phyloP scores from a whole-genome alignment of 164 flowering plant genomes.

The Chimonanthus salicifolius region DNA sequence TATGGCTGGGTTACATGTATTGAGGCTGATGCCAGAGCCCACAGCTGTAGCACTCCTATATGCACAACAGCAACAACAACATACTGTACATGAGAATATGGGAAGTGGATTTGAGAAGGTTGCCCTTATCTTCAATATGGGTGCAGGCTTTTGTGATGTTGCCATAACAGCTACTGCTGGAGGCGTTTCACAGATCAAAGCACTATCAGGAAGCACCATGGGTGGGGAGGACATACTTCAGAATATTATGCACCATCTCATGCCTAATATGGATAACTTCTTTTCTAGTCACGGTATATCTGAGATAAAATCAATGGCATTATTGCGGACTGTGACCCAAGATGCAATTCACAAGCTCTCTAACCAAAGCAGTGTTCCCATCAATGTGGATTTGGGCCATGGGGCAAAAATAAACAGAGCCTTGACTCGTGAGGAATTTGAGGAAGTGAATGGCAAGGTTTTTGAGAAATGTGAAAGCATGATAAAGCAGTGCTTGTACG shows the following conservation, averaged over 20 bases:
- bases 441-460: slow-evolving; percentile 47
- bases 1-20: slow-evolving; percentile 88
- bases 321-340: slow-evolving; percentile 71
- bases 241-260: slow-evolving; percentile 60
- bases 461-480: slow-evolving; percentile 63
- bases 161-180: slow-evolving; percentile 84
- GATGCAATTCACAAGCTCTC: slow-evolving; percentile 82
- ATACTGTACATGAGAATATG: slow-evolving; percentile 46
- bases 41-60: slow-evolving; percentile 84
- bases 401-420: slow-evolving; percentile 42
- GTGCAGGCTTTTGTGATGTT: slow-evolving; percentile 85
- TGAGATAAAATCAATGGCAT: slow-evolving; percentile 57
- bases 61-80: slow-evolving; percentile 76
- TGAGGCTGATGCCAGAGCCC: slow-evolving; percentile 91
- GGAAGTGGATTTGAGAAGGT: slow-evolving; percentile 78
- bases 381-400: slow-evolving; percentile 66
- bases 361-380: slow-evolving; percentile 33
- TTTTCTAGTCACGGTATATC: slow-evolving; percentile 41
- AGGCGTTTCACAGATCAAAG: slow-evolving; percentile 88
- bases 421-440: slow-evolving; percentile 53
- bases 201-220: slow-evolving; percentile 57
- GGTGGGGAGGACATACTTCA: slow-evolving; percentile 91
- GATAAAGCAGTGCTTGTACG: slow-evolving; percentile 52
- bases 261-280: slow-evolving; percentile 46
- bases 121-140: slow-evolving; percentile 81